phyloP scores from a whole-genome alignment of 1,284 basidiomycete genomes.

The Trichosporon asahii region DNA sequence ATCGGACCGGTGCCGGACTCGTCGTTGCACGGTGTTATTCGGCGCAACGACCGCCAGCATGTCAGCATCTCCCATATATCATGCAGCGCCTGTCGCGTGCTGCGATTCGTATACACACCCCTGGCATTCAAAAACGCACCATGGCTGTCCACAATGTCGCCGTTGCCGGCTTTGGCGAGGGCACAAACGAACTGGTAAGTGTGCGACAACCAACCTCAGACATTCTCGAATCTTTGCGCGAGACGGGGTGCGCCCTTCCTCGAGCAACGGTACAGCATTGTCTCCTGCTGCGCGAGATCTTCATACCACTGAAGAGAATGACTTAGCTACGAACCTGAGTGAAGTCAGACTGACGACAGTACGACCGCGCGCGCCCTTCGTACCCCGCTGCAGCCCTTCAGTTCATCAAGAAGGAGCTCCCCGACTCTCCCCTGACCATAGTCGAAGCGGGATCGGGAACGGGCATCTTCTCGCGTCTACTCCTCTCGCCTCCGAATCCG shows the following conservation, averaged over 20 bases:
- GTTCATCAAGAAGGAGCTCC: slow-evolving; percentile 31
- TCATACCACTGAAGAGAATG: no score
- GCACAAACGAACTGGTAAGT: slow-evolving; percentile 50
- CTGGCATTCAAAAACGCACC: not conserved
- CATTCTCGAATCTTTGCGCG: no score
- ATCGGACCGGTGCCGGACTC: not conserved
- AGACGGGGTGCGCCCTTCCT: no score
- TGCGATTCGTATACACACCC: not conserved
- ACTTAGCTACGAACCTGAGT: no score
- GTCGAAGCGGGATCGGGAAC: slow-evolving; percentile 51
- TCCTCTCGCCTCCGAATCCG: slow-evolving; percentile 41
- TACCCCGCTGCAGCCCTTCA: slow-evolving; percentile 49
- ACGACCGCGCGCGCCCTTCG: slow-evolving; percentile 51
- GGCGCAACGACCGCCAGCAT: not conserved
- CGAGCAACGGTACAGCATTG: no score
- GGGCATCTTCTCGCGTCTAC: slow-evolving; percentile 52
- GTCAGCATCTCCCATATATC: not conserved
- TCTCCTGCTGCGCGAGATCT: no score
- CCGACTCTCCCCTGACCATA: slow-evolving; percentile 22
- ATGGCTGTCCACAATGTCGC: slow-evolving; percentile 39
- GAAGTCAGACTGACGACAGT: slow-evolving; percentile 28
- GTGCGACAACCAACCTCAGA: no score
- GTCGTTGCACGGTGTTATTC: not conserved
- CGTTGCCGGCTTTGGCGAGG: slow-evolving; percentile 41
- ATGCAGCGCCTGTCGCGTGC: not conserved